Percentiles rank a stretch among this genome's conserved stretches.
Evolutionary conservation across 2,329 filamentous ascomycete species (phyloP).

Genomic region (Chalara sp.): DNA sequence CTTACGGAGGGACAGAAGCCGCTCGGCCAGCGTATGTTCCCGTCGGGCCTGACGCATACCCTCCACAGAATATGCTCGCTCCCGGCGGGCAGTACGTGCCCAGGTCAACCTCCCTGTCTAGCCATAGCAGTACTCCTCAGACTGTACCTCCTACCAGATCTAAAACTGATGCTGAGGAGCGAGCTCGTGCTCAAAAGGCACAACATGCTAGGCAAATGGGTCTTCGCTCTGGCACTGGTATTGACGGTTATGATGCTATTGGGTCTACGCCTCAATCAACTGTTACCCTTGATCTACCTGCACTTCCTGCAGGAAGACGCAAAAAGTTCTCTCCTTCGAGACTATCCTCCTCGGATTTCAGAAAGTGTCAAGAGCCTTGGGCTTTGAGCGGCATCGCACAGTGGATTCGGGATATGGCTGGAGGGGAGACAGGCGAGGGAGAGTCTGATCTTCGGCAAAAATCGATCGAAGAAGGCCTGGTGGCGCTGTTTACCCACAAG

Average conservation of each 20-base stretch:
- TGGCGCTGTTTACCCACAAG: slow-evolving; percentile 86
- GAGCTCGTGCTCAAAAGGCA: slow-evolving; percentile 18
- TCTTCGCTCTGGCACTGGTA: slow-evolving; percentile 42
- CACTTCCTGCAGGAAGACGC: slow-evolving; percentile 70
- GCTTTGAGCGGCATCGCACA: slow-evolving; percentile 78
- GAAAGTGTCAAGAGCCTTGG: slow-evolving; percentile 85
- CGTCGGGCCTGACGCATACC: slow-evolving; percentile 23
- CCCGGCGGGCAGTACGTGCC: slow-evolving; percentile 41
- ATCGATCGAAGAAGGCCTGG: slow-evolving; percentile 78
- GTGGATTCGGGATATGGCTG: slow-evolving; percentile 81
- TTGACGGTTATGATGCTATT: slow-evolving; percentile 49
- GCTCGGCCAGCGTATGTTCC: slow-evolving; percentile 16
- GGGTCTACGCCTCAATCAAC: slow-evolving; percentile 39
- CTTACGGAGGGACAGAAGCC: slow-evolving; percentile 39
- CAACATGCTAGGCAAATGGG: slow-evolving; percentile 38
- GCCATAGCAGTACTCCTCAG: slow-evolving; percentile 72
- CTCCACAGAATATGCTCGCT: slow-evolving; percentile 36
- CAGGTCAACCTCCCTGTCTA: slow-evolving; percentile 76
- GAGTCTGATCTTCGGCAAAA: slow-evolving; percentile 82
- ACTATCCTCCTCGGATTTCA: slow-evolving; percentile 72
- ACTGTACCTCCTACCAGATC: slow-evolving; percentile 80
- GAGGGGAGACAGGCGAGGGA: slow-evolving; percentile 51
- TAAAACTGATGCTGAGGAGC: slow-evolving; percentile 79
- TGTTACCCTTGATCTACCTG: slow-evolving; percentile 74
- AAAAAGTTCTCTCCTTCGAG: slow-evolving; percentile 83